These are phyloP conservation scores for Pleodorina starrii DNA, from an alignment of 139 green algal genomes.

Conservation along the genomic window DNA sequence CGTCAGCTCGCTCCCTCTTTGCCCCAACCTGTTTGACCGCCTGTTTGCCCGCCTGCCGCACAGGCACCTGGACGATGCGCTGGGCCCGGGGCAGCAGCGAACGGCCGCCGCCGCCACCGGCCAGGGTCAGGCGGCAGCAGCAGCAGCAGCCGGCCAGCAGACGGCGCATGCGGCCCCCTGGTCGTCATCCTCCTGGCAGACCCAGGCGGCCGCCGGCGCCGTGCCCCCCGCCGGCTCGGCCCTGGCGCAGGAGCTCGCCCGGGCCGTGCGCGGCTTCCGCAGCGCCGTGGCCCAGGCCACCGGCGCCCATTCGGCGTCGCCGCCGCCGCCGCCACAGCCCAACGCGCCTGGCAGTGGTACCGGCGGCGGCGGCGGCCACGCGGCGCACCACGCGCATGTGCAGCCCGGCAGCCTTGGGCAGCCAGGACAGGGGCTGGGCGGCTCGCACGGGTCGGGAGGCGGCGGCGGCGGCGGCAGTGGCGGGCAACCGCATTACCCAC, in stretches of 20 bases:
- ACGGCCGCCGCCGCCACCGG: neutral
- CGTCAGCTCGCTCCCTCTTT: no score
- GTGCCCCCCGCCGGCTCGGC: neutral
- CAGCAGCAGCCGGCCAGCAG: neutral
- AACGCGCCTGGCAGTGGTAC: neutral
- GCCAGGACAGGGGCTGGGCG: neutral
- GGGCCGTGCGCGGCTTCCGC: neutral
- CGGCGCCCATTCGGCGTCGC: neutral
- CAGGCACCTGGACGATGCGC: conserved; percentile 44
- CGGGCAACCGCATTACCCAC: neutral
- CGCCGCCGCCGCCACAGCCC: no score
- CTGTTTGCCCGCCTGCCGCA: no score
- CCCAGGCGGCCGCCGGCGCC: neutral
- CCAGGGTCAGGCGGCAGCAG: no score
- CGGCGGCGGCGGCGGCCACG: no score
- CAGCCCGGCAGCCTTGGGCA: no score
- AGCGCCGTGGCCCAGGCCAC: neutral
- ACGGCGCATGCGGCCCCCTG: neutral
- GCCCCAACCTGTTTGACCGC: no score
- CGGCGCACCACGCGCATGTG: no score
- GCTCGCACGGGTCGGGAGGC: neutral
- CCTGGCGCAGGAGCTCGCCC: neutral
- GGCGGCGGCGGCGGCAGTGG: neutral
- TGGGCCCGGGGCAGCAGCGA: neutral
- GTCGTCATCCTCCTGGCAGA: neutral